Evolutionary conservation across 2,329 filamentous ascomycete genomes (phyloP).

Genomic region (Ceratocystis papillata): DNA sequence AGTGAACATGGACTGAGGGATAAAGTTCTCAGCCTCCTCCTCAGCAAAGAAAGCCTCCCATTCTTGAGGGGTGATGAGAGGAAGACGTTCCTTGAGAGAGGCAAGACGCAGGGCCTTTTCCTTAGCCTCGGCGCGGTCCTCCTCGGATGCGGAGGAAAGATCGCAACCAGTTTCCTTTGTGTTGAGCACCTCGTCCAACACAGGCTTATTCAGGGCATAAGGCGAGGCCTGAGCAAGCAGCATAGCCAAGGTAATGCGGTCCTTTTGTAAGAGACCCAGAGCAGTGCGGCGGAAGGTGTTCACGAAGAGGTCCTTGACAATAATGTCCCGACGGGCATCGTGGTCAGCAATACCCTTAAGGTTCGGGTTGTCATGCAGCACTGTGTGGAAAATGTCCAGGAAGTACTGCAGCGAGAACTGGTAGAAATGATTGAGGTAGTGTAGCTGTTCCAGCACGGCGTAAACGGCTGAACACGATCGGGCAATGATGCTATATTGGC

Average conservation of each 20-base stretch:
- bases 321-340: conserved; percentile 72
- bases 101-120: conserved; percentile 56
- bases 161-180: conserved; percentile 64
- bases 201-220: conserved; percentile 81
- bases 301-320: conserved; percentile 82
- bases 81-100: conserved; percentile 61
- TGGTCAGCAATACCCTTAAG: conserved; percentile 62
- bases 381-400: conserved; percentile 90
- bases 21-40: conserved; percentile 73
- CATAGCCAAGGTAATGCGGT: conserved; percentile 88
- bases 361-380: conserved; percentile 69
- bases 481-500: conserved; percentile 87
- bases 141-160: conserved; percentile 42
- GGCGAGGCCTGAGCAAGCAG: conserved; percentile 92
- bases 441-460: conserved; percentile 88
- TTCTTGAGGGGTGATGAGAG: conserved; percentile 47
- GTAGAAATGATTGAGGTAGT: conserved; percentile 98
- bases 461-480: conserved; percentile 95
- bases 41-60: conserved; percentile 79
- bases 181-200: conserved; percentile 81
- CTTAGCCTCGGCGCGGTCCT: conserved; percentile 53
- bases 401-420: conserved; percentile 99
- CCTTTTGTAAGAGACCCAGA: conserved; percentile 81
- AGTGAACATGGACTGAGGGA: conserved; percentile 63
- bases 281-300: conserved; percentile 91